These are phyloP conservation scores for Stylonectria norvegica DNA, from an alignment of 2,329 filamentous ascomycete genomes.

Conservation along the genomic window DNA sequence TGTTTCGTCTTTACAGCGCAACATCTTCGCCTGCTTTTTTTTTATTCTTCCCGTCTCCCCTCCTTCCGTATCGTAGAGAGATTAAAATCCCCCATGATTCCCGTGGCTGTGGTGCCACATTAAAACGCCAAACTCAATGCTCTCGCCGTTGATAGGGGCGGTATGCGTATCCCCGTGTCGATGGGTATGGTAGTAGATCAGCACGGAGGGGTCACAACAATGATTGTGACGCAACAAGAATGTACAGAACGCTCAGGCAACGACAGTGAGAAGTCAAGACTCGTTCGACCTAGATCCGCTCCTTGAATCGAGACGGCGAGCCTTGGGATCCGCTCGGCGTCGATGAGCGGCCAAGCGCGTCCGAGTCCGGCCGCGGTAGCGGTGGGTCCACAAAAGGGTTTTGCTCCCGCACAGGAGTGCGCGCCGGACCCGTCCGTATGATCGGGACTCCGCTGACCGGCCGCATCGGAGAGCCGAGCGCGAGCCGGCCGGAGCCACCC, in stretches of 20 bases:
- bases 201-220: conserved; percentile 8
- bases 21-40: background rate
- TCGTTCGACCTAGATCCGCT: conserved; percentile 23
- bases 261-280: conserved; percentile 6
- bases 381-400: conserved; percentile 44
- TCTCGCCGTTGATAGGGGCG: conserved; percentile 16
- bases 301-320: conserved; percentile 28
- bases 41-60: background rate
- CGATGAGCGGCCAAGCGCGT: conserved; percentile 21
- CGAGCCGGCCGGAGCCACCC: conserved; percentile 39
- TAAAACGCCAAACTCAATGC: conserved; percentile 28
- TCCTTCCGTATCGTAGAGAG: background rate
- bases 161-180: background rate
- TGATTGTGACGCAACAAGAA: conserved; percentile 20
- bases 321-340: conserved; percentile 24
- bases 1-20: background rate
- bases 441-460: conserved; percentile 59
- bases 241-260: conserved; percentile 27
- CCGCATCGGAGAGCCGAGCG: conserved; percentile 57
- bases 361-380: conserved; percentile 24
- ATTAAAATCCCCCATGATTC: background rate
- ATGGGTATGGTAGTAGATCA: background rate
- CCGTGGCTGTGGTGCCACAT: conserved; percentile 17
- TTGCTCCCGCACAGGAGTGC: conserved; percentile 57
- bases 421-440: conserved; percentile 62